Percentiles rank a stretch among this genome's conserved stretches.
Evolutionary conservation across 495 filamentous ascomycete species (phyloP).

Genomic region (Friedmanniomyces simplex): DNA sequence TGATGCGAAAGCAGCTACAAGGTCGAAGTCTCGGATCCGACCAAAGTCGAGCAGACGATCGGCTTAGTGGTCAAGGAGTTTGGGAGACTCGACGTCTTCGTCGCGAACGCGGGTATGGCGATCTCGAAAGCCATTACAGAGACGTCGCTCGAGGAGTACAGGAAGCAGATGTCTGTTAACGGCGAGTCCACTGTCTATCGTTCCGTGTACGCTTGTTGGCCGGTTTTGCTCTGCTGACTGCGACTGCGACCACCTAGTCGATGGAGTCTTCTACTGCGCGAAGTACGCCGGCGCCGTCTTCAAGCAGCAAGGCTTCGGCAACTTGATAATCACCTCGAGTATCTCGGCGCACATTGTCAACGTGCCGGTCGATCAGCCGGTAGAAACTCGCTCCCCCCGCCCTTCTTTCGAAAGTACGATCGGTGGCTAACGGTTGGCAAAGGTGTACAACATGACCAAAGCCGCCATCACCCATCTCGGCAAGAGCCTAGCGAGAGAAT

Average conservation of each 20-base stretch:
- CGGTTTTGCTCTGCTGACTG: background rate
- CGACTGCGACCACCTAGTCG: slow-evolving; percentile 5
- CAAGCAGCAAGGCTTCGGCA: slow-evolving; percentile 28
- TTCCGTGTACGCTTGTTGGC: background rate
- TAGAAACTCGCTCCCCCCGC: slow-evolving; percentile 1
- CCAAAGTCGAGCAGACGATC: slow-evolving; percentile 28
- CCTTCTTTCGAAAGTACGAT: background rate
- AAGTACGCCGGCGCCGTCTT: slow-evolving; percentile 32
- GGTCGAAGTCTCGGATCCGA: slow-evolving; percentile 32
- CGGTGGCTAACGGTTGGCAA: background rate
- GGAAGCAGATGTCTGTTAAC: slow-evolving; percentile 28
- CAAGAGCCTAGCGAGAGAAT: slow-evolving; percentile 27
- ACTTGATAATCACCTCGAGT: slow-evolving; percentile 30
- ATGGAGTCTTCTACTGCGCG: slow-evolving; percentile 28
- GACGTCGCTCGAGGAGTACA: slow-evolving; percentile 37
- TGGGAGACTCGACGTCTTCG: slow-evolving; percentile 40
- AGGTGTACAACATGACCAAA: slow-evolving; percentile 28
- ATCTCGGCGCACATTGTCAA: slow-evolving; percentile 30
- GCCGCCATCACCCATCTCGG: slow-evolving; percentile 28
- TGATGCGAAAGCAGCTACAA: background rate
- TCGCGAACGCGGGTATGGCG: slow-evolving; percentile 44
- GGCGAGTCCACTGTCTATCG: slow-evolving; percentile 4
- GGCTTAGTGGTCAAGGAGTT: slow-evolving; percentile 35
- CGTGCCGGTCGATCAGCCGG: slow-evolving; percentile 28
- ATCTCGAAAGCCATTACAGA: slow-evolving; percentile 42